Conservation (phyloP, 2,329 filamentous ascomycete species). For the Hymenotorrendiella dingleyae region DNA sequence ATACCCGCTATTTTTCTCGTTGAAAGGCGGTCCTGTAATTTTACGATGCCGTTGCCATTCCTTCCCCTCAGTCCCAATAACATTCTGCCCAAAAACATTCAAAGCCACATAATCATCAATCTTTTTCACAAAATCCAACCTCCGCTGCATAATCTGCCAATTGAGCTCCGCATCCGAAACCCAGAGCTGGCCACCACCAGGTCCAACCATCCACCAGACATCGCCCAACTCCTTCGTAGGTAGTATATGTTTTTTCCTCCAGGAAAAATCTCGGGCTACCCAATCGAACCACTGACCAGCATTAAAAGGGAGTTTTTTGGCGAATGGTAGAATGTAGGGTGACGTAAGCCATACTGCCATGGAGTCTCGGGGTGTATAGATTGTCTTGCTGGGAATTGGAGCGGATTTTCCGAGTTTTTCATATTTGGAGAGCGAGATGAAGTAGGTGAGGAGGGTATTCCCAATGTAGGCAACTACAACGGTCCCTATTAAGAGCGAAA, state of each 20-base stretch:
- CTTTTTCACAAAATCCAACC: constrained; percentile 18
- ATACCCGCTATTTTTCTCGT: constrained; percentile 54
- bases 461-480: too few relatives aligned
- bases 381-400: constrained; percentile 9
- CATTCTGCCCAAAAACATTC: constrained; percentile 51
- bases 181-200: constrained; percentile 8
- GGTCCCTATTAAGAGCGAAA: too few relatives aligned
- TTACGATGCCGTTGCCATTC: constrained; percentile 68
- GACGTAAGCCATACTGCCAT: constrained; percentile 13
- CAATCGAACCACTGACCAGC: constrained; percentile 15
- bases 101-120: constrained; percentile 16
- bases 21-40: constrained; percentile 64
- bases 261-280: constrained; percentile 10
- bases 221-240: constrained; percentile 12
- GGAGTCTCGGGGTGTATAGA: constrained; percentile 7
- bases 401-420: not conserved
- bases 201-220: constrained; percentile 12
- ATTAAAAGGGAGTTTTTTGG: constrained; percentile 11
- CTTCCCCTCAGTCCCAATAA: constrained; percentile 61
- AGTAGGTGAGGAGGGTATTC: not conserved
- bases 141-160: constrained; percentile 12
- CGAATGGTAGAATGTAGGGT: constrained; percentile 9
- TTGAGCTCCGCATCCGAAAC: constrained; percentile 13
- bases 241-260: constrained; percentile 11
- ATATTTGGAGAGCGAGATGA: not conserved